These are phyloP conservation scores for Globisporangium lucens DNA, from an alignment of 352 stramenopile species.

Conservation along the genomic window DNA sequence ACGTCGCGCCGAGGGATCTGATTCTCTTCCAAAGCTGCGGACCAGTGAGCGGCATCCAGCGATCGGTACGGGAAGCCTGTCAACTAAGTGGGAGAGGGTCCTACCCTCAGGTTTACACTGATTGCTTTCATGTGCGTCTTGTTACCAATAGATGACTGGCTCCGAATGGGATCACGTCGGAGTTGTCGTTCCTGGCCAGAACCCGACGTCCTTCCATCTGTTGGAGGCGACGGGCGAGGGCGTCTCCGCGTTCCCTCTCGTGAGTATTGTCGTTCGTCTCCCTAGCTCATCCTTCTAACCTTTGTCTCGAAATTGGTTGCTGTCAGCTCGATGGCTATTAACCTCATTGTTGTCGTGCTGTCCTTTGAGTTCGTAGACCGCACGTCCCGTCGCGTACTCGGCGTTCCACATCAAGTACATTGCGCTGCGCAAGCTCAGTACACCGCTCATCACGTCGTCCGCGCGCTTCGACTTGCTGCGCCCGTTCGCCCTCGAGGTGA, in stretches of 20 bases:
- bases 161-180: constrained; percentile 70
- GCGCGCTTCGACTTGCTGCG: constrained; percentile 47
- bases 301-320: too few species aligned
- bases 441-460: constrained; percentile 40
- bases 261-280: constrained; percentile 12
- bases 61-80: constrained; percentile 26
- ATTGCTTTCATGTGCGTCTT: neutral
- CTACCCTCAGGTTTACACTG: too few species aligned
- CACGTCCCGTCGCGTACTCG: constrained; percentile 35
- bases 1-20: constrained; percentile 46
- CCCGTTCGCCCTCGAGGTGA: constrained; percentile 37
- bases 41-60: constrained; percentile 40
- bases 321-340: too few species aligned
- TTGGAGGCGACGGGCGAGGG: constrained; percentile 64
- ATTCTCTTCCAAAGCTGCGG: constrained; percentile 59
- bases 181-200: constrained; percentile 35
- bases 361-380: constrained; percentile 14
- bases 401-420: constrained; percentile 50
- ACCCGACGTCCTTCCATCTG: constrained; percentile 27
- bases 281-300: too few species aligned
- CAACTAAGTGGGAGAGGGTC: neutral
- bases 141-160: constrained; percentile 35
- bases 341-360: neutral
- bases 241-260: constrained; percentile 49
- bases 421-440: constrained; percentile 42